Evolutionary conservation across 129 eudicot genomes (phyloP).

Genomic region (Saussurea involucrata): DNA sequence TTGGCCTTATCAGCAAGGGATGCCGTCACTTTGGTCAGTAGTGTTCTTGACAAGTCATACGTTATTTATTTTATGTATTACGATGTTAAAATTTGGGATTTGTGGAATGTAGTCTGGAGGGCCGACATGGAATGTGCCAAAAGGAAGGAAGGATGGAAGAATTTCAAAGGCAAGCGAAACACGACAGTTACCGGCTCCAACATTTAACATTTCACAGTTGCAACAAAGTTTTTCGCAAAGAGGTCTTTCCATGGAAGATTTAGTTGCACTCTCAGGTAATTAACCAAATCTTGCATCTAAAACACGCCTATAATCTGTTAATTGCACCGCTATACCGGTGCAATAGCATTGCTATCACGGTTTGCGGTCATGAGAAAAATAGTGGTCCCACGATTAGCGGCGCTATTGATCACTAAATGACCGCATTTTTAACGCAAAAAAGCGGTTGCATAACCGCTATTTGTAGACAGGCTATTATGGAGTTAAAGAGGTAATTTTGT

Average conservation of each 20-base stretch:
- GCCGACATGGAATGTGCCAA: conserved; percentile 82
- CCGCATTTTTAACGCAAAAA: too few relatives aligned
- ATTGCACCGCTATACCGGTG: too few relatives aligned
- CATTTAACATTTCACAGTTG: conserved; percentile 67
- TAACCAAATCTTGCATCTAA: background rate
- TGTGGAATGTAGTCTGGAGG: conserved; percentile 61
- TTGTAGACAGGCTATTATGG: too few relatives aligned
- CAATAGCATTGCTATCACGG: too few relatives aligned
- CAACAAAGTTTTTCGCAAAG: conserved; percentile 76
- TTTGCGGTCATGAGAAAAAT: too few relatives aligned
- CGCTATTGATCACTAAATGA: too few relatives aligned
- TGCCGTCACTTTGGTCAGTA: conserved; percentile 66
- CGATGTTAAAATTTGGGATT: background rate
- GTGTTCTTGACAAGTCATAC: background rate
- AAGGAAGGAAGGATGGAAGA: conserved; percentile 83
- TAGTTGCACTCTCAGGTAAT: conserved; percentile 85
- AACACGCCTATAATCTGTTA: background rate
- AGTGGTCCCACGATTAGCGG: too few relatives aligned
- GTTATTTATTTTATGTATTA: background rate
- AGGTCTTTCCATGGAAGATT: conserved; percentile 73
- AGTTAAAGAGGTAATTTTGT: too few relatives aligned
- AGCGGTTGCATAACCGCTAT: too few relatives aligned
- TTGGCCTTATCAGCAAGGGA: conserved; percentile 85
- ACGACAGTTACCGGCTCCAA: conserved; percentile 62
- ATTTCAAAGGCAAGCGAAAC: conserved; percentile 59